Conservation (phyloP, 805 yeast genomes). For the Pichia sporocuriosa region DNA sequence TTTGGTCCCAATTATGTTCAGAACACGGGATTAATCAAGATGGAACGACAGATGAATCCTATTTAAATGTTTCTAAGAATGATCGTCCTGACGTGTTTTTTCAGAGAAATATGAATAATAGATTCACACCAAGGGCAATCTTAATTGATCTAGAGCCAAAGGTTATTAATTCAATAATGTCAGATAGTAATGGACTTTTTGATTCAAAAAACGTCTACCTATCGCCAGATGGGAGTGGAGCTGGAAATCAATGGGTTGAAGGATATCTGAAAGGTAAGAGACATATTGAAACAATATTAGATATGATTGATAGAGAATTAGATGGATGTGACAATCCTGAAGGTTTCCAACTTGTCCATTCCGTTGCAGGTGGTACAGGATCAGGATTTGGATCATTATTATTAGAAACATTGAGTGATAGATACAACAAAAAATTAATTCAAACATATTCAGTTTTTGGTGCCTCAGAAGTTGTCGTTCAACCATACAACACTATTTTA, state of each 20-base stretch:
- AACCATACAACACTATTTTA: constrained; percentile 86
- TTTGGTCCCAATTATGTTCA: constrained; percentile 81
- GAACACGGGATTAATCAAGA: constrained; percentile 67
- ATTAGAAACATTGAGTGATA: constrained; percentile 71
- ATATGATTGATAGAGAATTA: constrained; percentile 80
- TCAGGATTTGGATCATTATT: constrained; percentile 75
- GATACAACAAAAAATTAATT: constrained; percentile 74
- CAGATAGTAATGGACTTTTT: constrained; percentile 41
- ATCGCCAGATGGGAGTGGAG: constrained; percentile 81
- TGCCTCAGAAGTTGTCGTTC: constrained; percentile 94
- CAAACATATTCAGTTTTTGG: constrained; percentile 85
- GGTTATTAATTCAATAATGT: constrained; percentile 57
- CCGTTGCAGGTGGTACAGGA: constrained; percentile 99
- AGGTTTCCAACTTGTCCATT: constrained; percentile 85
- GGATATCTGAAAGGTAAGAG: constrained; percentile 74
- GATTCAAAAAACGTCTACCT: constrained; percentile 78
- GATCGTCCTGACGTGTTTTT: constrained; percentile 85
- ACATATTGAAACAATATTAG: constrained; percentile 66
- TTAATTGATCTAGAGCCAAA: constrained; percentile 87
- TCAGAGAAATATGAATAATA: constrained; percentile 56
- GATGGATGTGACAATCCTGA: constrained; percentile 87
- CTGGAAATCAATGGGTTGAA: constrained; percentile 93
- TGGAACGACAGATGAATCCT: constrained; percentile 30
- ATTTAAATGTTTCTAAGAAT: constrained; percentile 28
- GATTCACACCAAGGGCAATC: constrained; percentile 84